A percentile compares a stretch with the other conserved stretches of the same genome.
Evolutionary conservation across 2,329 filamentous ascomycete species (phyloP).

Genomic region (Beauveria varroae): DNA sequence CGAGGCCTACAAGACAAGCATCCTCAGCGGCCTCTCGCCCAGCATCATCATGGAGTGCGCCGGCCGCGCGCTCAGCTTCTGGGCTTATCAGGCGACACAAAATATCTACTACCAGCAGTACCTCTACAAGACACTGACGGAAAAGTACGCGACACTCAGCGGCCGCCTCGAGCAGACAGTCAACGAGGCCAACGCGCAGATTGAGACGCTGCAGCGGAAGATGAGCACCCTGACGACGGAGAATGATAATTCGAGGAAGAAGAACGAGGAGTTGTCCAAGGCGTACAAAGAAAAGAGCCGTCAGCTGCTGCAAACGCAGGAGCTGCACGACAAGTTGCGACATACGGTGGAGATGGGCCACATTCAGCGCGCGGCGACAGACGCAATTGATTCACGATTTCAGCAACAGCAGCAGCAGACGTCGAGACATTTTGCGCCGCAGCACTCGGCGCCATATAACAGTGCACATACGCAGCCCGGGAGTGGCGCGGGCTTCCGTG

Average conservation of each 20-base stretch:
- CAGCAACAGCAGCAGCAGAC: constrained; percentile 6
- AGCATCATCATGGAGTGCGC: constrained; percentile 81
- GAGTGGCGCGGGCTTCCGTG: not conserved
- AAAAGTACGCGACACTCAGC: constrained; percentile 61
- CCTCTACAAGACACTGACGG: constrained; percentile 60
- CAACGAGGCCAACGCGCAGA: constrained; percentile 67
- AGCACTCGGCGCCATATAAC: constrained; percentile 4
- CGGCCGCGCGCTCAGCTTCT: constrained; percentile 70
- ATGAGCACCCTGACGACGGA: constrained; percentile 53
- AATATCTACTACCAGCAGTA: constrained; percentile 78
- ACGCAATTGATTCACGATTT: constrained; percentile 27
- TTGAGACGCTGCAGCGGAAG: constrained; percentile 57
- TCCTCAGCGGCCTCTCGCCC: constrained; percentile 76
- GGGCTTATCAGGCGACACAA: constrained; percentile 77
- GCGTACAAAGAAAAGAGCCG: constrained; percentile 63
- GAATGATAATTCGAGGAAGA: constrained; percentile 56
- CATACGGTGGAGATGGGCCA: constrained; percentile 46
- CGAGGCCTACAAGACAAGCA: constrained; percentile 84
- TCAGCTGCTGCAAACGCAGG: constrained; percentile 61
- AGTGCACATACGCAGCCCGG: not conserved
- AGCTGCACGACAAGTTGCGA: constrained; percentile 55
- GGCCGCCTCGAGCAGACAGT: constrained; percentile 65
- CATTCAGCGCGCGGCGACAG: constrained; percentile 46
- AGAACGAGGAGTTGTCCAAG: constrained; percentile 63
- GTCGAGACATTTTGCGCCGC: constrained; percentile 13